Base-by-base conservation (phyloP, 345 rosid genomes). In the Camelina laxa region DNA sequence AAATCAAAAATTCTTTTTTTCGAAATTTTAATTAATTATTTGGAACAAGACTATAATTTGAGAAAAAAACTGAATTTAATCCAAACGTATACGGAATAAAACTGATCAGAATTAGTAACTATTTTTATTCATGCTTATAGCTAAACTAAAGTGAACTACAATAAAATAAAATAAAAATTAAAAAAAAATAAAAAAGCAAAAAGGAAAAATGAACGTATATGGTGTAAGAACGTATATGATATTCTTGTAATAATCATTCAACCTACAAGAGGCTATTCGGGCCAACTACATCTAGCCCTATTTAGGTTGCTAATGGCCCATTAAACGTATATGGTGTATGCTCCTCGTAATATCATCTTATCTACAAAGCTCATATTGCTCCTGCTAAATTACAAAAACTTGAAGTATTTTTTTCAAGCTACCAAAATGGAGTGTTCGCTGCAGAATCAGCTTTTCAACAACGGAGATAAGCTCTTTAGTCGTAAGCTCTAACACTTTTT, bases 401-500 rank as follows among this genome's bases (percentile, higher is more conserved):
- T 36, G 38, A 38, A 35, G 2, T 36, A 67, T 27, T 17, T 60
- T 61, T 69, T 15, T 22, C 36, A 64, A 48, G 53, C 45, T 17
- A 64, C 56, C 7, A 47, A 36, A 76, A 41, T 76, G 80, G 80
- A 76, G 66, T 47, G 13, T 56, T 64, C 66, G 39, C 41, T 74
- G 31, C 75, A 62, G 59, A 66, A 70, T 24, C 87, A 63, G 33
- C 38, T 77, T 22, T 63, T 73, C 57, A 75, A 47, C 67, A 60
- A 20, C 14, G 74, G 70, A 65, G 3, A 65, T 56, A 71, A 44
- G 38, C 70, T 45, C 55, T 64, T 78, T 64, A 48, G 59, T 8
- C 75, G 90, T 85, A 88, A 85, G 84, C 75, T 77, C 58, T 8
- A 38, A 64, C 33, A 22, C 49, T 50, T 42, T 31, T 12, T 11